Percentiles rank a stretch among this genome's conserved stretches.
Evolutionary conservation across 495 filamentous ascomycete genomes (phyloP).

Genomic region (Pyrenula massariospora): DNA sequence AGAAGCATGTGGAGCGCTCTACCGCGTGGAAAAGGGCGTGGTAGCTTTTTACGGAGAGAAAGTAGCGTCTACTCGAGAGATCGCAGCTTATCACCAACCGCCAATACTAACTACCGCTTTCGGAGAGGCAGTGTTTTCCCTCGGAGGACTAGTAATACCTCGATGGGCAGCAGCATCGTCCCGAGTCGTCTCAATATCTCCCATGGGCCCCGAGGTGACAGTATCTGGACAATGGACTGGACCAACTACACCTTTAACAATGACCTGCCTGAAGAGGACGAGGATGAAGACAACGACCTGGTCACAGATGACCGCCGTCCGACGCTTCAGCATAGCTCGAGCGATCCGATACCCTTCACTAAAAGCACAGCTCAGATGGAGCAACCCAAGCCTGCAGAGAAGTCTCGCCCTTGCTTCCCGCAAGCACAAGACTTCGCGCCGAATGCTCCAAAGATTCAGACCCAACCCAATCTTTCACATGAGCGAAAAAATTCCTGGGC

Average conservation of each 20-base stretch:
- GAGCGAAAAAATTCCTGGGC: not conserved
- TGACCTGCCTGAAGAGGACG: not conserved
- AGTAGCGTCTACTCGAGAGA: not conserved
- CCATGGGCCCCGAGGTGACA: not conserved
- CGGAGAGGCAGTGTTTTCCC: not conserved
- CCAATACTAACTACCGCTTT: not conserved
- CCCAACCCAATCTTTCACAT: not conserved
- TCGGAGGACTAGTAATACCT: not conserved
- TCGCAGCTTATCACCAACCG: not conserved
- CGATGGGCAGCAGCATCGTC: not conserved
- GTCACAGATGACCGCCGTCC: not conserved
- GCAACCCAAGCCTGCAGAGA: not conserved
- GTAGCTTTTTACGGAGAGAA: no score
- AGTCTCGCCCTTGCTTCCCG: not conserved
- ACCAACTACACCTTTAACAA: not conserved
- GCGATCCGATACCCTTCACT: not conserved
- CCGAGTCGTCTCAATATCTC: not conserved
- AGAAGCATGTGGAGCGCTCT: not conserved
- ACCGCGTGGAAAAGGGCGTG: not conserved
- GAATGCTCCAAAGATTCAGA: not conserved
- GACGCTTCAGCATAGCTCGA: not conserved
- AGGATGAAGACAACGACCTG: not conserved
- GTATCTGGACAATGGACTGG: not conserved
- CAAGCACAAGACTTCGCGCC: not conserved
- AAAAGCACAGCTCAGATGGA: not conserved